These are phyloP conservation scores for Fusarium fracticaudum DNA, from an alignment of 2,329 filamentous ascomycete genomes.

Conservation along the genomic window DNA sequence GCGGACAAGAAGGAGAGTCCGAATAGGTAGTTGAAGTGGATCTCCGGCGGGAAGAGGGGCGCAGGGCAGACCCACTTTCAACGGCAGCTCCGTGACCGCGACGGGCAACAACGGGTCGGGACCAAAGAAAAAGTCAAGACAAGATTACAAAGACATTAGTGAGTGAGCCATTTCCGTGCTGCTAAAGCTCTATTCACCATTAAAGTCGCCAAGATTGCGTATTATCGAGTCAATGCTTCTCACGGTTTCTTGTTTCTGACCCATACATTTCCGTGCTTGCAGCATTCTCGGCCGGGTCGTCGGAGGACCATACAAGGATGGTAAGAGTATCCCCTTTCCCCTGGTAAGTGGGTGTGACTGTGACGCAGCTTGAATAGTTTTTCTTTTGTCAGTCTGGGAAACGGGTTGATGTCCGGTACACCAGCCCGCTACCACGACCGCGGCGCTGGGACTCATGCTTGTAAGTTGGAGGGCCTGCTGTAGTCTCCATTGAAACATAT, in stretches of 20 bases:
- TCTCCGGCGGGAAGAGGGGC: conserved; percentile 24
- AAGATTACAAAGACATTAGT: background rate
- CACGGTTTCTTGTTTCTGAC: background rate
- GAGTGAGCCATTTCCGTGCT: background rate
- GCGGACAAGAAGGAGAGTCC: conserved; percentile 11
- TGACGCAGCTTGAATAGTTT: background rate
- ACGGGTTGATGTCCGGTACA: background rate
- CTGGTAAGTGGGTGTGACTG: background rate
- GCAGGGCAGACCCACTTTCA: conserved; percentile 16
- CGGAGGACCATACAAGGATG: background rate
- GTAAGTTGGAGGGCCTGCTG: background rate
- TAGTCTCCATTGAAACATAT: background rate
- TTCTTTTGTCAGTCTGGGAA: background rate
- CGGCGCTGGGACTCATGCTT: conserved; percentile 11
- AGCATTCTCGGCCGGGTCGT: conserved; percentile 6
- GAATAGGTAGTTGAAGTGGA: conserved; percentile 1
- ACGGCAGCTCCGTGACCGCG: conserved; percentile 34
- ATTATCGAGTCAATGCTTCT: background rate
- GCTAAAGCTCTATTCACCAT: background rate
- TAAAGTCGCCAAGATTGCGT: background rate
- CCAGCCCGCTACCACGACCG: conserved; percentile 26
- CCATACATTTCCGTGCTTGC: background rate
- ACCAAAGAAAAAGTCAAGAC: background rate
- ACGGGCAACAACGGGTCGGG: conserved; percentile 32
- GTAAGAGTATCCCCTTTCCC: background rate